A percentile compares a stretch with the other conserved stretches of the same genome.
These are phyloP conservation scores for Phytophthora cryptogea DNA, from an alignment of 352 stramenopile genomes.

Conservation along the genomic window DNA sequence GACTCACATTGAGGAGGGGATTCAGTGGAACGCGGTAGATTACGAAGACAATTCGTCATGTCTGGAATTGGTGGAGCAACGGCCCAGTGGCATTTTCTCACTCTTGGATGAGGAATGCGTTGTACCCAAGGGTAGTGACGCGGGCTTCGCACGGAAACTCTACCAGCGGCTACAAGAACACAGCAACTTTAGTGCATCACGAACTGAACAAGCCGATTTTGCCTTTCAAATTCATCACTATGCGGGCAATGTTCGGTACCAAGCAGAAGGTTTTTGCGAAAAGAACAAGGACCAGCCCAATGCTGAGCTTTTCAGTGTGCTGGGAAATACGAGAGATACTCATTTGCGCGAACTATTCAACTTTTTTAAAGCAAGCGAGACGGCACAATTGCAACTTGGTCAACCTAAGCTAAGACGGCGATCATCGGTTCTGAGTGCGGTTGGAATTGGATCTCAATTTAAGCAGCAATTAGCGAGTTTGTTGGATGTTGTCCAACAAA, in stretches of 20 bases:
- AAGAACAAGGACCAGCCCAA: slow-evolving; percentile 91
- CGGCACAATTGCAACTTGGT: slow-evolving; percentile 31
- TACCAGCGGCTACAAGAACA: slow-evolving; percentile 71
- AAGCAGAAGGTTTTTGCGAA: slow-evolving; percentile 78
- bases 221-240: slow-evolving; percentile 86
- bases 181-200: slow-evolving; percentile 59
- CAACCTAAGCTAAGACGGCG: slow-evolving; percentile 59
- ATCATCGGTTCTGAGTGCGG: slow-evolving; percentile 69
- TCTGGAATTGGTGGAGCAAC: slow-evolving; percentile 86
- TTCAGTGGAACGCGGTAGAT: slow-evolving; percentile 68
- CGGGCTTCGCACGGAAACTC: slow-evolving; percentile 74
- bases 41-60: slow-evolving; percentile 79
- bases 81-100: slow-evolving; percentile 74
- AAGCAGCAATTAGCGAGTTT: slow-evolving; percentile 92
- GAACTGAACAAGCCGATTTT: slow-evolving; percentile 70
- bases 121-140: slow-evolving; percentile 79
- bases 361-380: slow-evolving; percentile 70
- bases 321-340: slow-evolving; percentile 65
- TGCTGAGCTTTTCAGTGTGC: slow-evolving; percentile 66
- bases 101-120: slow-evolving; percentile 88
- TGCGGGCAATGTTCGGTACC: slow-evolving; percentile 76
- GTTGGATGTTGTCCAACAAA: slow-evolving; percentile 93
- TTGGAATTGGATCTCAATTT: slow-evolving; percentile 93
- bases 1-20: slow-evolving; percentile 74
- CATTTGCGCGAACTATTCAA: slow-evolving; percentile 67